Evolutionary conservation across 2,329 filamentous ascomycete species (phyloP), one percentile per base, ranked within the genome.

Genomic region (Colletotrichum sojae): DNA sequence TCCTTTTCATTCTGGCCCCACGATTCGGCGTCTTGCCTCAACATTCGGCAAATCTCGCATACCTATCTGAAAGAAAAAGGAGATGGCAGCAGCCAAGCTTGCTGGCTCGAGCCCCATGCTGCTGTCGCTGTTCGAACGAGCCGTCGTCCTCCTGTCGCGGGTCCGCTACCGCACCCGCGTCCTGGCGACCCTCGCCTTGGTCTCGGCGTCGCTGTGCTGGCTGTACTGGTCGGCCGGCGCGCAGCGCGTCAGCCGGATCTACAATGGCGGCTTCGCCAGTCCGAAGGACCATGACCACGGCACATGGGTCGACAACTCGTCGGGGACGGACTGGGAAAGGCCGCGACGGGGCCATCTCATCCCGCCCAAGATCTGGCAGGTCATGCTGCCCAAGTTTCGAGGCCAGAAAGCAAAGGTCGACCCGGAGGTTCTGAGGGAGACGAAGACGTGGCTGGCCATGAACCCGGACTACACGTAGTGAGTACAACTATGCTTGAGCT

Each of bases 361-460:
- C 18, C 53, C 60, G 13, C 54, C 43, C 13, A 61, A 66, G 36
- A 63, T 72, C 13, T 72, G 71, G 71, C 71, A 72, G 59, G 71
- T 71, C 2, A 27, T 62, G 20, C 46, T 71, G 5, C 59, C 59
- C 36, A 53, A 69, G 43, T n/a, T 2, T 16, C 15, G 9, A 25
- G 45, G 65, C 16, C 22, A 63, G n/a, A 52, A 15, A 2, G 16
- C 9, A 16, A 22, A 48, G 18, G 49, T 54, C 15, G 15, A 53
- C 39, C 36, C 36, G 6, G 49, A 62, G 3, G 20, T 15, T 6
- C 20, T 70, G 27, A 49, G 51, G 3, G 46, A 63, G 25, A 68
- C 71, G n/a, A 51, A 56, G 31, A 60, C 65, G 27, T 72, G 71
- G 71, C 49, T 72, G 18, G 66, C 57, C 9, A 62, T 57, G 66